Evolutionary conservation across 192 early-diverging fungal genomes (phyloP), one percentile per base, ranked within the genome.

Genomic region (Gaertneriomyces semiglobifer): DNA sequence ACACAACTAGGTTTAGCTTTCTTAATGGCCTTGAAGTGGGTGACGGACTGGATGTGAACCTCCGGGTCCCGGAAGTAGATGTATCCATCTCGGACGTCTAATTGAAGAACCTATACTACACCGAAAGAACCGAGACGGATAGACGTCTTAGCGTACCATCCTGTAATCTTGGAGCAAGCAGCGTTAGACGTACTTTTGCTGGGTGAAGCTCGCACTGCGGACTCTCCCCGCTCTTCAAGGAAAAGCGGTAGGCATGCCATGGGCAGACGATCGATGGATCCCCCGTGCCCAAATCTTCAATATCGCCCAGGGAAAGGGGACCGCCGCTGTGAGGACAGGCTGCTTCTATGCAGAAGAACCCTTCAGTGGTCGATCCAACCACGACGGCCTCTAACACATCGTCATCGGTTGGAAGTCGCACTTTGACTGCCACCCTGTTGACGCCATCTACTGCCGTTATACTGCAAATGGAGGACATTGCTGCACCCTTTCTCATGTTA

Each of bases 281-380:
- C 3, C 20, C 43, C 19, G 60, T 6, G 45, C 45, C 60, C 3
- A 66, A 42, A 62, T 77, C 76, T 55, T 79, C 76, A n/a, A 79
- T 77, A 58, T 81, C 80, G 9, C 77, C 80, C 39, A 66, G 60
- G 20, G 57, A 53, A 14, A 81, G 66, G 20, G 77, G 80, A 18
- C 79, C 79, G 14, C 70, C 71, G 42, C 59, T 60, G 54, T 80
- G 78, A 16, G 78, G 78, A 76, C 78, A 80, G 2, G 75, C 66
- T 52, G 66, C n/a, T 19, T 79, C 77, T 55, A 75, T 66, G 57
- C 46, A 44, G 48, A 39, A 74, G 41, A 55, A 60, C 56, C 50
- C 50, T 20, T 52, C 50, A 4, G n/a, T 4, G 5, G 5, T 52
- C 50, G 50, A 52, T 52, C 50, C 50, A n/a, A 52, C 50, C 50